phyloP scores from a whole-genome alignment of 306 rosid genomes.

The Morella rubra region DNA sequence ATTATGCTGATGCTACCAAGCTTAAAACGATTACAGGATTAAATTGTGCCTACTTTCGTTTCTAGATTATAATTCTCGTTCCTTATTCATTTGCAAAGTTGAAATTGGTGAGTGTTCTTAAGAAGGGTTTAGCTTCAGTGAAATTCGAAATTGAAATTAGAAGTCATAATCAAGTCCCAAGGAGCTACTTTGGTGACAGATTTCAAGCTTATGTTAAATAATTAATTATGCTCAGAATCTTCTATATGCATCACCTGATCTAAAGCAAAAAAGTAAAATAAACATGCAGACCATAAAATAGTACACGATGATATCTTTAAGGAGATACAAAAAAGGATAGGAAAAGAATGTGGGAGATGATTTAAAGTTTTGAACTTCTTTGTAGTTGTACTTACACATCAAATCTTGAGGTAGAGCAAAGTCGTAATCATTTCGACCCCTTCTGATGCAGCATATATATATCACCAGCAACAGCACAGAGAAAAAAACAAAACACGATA shows the following conservation, averaged over 20 bases:
- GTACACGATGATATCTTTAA: neutral
- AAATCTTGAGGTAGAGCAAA: slow-evolving; percentile 89
- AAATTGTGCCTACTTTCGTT: neutral
- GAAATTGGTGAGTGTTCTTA: neutral
- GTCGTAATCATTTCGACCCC: slow-evolving; percentile 79
- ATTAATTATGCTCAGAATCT: neutral
- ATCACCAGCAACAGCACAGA: slow-evolving; percentile 52
- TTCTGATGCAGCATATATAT: slow-evolving; percentile 66
- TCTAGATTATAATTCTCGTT: neutral
- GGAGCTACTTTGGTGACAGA: neutral
- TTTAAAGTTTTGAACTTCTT: slow-evolving; percentile 15
- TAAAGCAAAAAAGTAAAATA: neutral
- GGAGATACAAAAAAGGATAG: neutral
- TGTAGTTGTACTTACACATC: slow-evolving; percentile 60
- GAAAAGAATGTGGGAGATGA: slow-evolving; percentile 4
- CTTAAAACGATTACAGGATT: no score
- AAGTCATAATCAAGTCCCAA: neutral
- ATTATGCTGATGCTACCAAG: no score
- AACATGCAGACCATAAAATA: neutral
- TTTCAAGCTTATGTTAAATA: neutral
- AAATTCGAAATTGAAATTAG: no score
- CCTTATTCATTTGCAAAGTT: neutral
- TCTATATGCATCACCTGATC: neutral
- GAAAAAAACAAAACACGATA: slow-evolving; percentile 57
- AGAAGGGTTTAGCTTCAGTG: no score